These are phyloP conservation scores for Ilyonectria robusta DNA, from an alignment of 2,329 filamentous ascomycete species.

Conservation along the genomic window DNA sequence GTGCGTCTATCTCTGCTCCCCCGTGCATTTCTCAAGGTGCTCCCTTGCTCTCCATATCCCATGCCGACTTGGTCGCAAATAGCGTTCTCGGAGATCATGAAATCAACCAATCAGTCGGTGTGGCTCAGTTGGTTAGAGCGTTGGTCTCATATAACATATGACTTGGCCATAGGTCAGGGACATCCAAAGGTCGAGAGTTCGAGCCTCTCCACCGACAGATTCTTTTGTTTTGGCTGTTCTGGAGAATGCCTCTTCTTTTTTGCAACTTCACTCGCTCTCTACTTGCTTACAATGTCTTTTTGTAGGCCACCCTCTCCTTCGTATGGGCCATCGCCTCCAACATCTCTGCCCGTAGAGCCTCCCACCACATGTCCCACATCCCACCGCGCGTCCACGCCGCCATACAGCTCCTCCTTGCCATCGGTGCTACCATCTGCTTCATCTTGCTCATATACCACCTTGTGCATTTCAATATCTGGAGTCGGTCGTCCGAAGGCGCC, in stretches of 20 bases:
- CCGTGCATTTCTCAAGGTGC: background rate
- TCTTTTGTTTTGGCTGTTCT: slow-evolving; percentile 9
- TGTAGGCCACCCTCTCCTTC: slow-evolving; percentile 35
- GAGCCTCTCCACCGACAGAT: background rate
- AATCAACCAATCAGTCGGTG: slow-evolving; percentile 25
- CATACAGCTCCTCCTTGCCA: slow-evolving; percentile 42
- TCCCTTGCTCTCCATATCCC: background rate
- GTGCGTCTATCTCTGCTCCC: slow-evolving; percentile 20
- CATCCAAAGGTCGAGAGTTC: no score
- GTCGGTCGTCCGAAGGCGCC: slow-evolving; percentile 30
- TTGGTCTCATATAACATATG: no score
- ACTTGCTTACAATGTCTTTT: background rate
- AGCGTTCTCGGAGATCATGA: background rate
- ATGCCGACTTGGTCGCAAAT: slow-evolving; percentile 17
- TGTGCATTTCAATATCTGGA: slow-evolving; percentile 35
- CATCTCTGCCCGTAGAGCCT: slow-evolving; percentile 39
- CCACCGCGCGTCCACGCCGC: slow-evolving; percentile 31
- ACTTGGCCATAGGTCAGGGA: no score
- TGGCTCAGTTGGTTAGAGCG: slow-evolving; percentile 4
- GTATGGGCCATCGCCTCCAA: slow-evolving; percentile 41
- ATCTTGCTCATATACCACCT: slow-evolving; percentile 40
- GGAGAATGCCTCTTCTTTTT: background rate
- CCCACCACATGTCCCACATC: slow-evolving; percentile 40
- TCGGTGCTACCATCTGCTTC: slow-evolving; percentile 42
- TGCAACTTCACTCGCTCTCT: no score